Conservation (phyloP, 73 alveolate species). For the Tetrahymena malaccensis region DNA sequence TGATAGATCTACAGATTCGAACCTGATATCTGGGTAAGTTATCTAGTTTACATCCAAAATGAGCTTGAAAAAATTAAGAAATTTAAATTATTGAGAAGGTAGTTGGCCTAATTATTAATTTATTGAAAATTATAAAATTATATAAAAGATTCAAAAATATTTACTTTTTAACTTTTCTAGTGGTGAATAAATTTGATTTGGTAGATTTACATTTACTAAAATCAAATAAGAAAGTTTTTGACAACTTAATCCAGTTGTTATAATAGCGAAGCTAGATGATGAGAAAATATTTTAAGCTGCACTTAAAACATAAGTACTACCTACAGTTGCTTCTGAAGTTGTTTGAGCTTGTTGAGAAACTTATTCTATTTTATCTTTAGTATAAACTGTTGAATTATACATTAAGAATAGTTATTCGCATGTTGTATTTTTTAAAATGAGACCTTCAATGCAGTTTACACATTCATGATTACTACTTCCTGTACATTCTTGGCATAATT, state of each 20-base stretch:
- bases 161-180: neutral
- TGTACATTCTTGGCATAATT: neutral
- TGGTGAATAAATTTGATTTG: neutral
- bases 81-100: neutral
- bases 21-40: neutral
- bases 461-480: neutral
- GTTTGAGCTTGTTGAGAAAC: neutral
- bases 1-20: neutral
- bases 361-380: neutral
- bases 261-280: neutral
- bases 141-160: neutral
- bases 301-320: neutral
- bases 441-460: neutral
- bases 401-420: neutral
- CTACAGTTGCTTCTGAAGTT: neutral
- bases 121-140: neutral
- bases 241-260: neutral
- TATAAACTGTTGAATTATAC: neutral
- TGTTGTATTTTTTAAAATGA: neutral
- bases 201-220: neutral
- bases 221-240: neutral
- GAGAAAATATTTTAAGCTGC: neutral
- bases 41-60: neutral
- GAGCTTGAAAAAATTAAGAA: neutral
- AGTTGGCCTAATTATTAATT: neutral